Evolutionary conservation across 345 rosid species (phyloP).

Genomic region (Combretum micranthum): DNA sequence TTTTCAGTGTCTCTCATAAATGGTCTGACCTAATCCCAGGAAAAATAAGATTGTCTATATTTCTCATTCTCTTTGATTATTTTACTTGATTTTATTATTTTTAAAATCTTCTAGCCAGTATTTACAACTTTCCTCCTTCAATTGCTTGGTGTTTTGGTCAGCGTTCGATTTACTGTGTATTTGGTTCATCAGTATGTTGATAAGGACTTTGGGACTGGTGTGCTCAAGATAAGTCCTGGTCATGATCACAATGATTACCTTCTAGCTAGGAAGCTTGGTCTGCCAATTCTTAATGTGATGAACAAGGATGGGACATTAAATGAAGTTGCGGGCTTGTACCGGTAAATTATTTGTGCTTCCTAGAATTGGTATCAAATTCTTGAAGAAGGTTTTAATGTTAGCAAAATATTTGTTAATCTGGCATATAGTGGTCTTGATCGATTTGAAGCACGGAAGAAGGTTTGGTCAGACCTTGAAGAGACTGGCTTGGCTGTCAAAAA

Average conservation of each 20-base stretch:
- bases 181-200: conserved; percentile 71
- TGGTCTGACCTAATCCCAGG: too few species aligned
- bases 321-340: conserved; percentile 86
- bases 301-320: conserved; percentile 93
- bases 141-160: too few species aligned
- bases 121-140: too few species aligned
- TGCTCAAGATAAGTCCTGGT: conserved; percentile 97
- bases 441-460: conserved; percentile 78
- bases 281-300: conserved; percentile 94
- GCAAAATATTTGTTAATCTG: conserved; percentile 4
- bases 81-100: neutral
- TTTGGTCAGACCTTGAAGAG: conserved; percentile 96
- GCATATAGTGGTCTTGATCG: conserved; percentile 80
- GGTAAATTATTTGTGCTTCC: conserved; percentile 30
- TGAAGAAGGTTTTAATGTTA: neutral
- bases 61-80: neutral
- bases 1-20: too few species aligned
- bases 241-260: conserved; percentile 96
- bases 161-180: neutral
- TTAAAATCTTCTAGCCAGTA: too few species aligned
- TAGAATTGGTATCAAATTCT: too few species aligned
- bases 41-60: too few species aligned
- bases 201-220: conserved; percentile 98
- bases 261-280: conserved; percentile 95
- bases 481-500: conserved; percentile 78